Conservation (phyloP, 495 filamentous ascomycete genomes). For the Penicillium desertorum region DNA sequence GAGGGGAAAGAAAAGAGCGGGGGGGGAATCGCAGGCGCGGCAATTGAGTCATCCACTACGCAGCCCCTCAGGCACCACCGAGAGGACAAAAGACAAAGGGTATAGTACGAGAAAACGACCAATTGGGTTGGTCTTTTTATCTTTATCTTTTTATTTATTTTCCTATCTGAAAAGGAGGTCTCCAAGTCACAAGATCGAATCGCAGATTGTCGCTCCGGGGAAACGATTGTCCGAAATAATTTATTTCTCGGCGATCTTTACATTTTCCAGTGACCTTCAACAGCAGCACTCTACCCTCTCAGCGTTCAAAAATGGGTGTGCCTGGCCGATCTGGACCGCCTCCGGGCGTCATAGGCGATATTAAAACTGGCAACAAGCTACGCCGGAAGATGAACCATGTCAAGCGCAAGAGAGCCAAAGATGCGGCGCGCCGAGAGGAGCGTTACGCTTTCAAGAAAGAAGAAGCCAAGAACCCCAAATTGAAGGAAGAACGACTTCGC, state of each 20-base stretch:
- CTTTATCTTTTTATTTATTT: slow-evolving; percentile 13
- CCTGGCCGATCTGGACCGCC: slow-evolving; percentile 30
- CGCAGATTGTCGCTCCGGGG: slow-evolving; percentile 20
- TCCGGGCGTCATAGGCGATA: slow-evolving; percentile 25
- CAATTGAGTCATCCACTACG: slow-evolving; percentile 50
- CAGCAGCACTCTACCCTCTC: slow-evolving; percentile 4
- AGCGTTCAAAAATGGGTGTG: slow-evolving; percentile 27
- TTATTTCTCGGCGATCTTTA: slow-evolving; percentile 28
- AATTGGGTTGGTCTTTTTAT: slow-evolving; percentile 12
- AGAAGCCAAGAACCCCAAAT: slow-evolving; percentile 78
- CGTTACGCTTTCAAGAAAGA: slow-evolving; percentile 76
- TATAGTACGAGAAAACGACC: slow-evolving; percentile 7
- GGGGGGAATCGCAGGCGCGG: slow-evolving; percentile 35
- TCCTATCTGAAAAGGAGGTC: slow-evolving; percentile 16
- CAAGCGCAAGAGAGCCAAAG: slow-evolving; percentile 71
- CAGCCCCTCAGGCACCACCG: slow-evolving; percentile 30
- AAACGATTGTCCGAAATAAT: slow-evolving; percentile 30
- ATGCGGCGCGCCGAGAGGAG: slow-evolving; percentile 69
- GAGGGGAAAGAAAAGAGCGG: slow-evolving; percentile 42
- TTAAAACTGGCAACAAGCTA: slow-evolving; percentile 64
- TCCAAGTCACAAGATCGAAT: slow-evolving; percentile 8
- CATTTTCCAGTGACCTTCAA: slow-evolving; percentile 14
- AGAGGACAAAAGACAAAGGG: slow-evolving; percentile 13
- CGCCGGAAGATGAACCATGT: slow-evolving; percentile 72
- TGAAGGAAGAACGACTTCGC: slow-evolving; percentile 67